Percentiles rank a stretch among this genome's conserved stretches.
These are phyloP conservation scores for Cladosporium colombiae DNA, from an alignment of 2,329 filamentous ascomycete species.

Conservation along the genomic window DNA sequence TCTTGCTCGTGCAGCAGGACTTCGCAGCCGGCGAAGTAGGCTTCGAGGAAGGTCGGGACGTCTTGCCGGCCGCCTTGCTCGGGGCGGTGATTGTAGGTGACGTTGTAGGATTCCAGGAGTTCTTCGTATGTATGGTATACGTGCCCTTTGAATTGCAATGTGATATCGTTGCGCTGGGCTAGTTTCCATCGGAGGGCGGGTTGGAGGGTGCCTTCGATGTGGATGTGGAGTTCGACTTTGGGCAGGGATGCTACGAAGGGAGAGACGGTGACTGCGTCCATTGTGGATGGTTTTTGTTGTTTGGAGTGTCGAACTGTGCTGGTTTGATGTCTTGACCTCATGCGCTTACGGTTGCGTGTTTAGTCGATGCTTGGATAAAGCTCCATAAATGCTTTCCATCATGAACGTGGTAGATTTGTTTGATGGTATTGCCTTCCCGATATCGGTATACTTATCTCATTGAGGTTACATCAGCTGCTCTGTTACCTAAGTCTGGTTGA, in stretches of 20 bases:
- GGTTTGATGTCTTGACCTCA: background rate
- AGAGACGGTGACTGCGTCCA: background rate
- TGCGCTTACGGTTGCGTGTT: background rate
- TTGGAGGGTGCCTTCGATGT: constrained; percentile 6
- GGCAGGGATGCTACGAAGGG: background rate
- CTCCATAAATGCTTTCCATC: background rate
- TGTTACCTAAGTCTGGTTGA: background rate
- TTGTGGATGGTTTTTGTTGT: background rate
- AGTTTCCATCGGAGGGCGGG: constrained; percentile 3
- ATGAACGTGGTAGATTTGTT: background rate
- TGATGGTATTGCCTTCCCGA: background rate
- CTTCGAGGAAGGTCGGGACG: constrained; percentile 6
- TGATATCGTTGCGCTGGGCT: background rate
- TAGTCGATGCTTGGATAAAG: no score
- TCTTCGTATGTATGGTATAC: background rate
- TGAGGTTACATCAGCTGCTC: background rate
- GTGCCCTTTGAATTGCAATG: background rate
- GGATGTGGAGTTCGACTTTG: constrained; percentile 9
- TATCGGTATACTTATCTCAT: constrained; percentile 3
- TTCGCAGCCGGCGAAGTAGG: constrained; percentile 5
- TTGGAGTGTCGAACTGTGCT: background rate
- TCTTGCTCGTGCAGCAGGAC: background rate
- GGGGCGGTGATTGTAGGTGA: constrained; percentile 6
- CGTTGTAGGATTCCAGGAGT: background rate
- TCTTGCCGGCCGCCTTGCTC: constrained; percentile 2